Conservation (phyloP, 345 rosid genomes). For the Dimocarpus longan region DNA sequence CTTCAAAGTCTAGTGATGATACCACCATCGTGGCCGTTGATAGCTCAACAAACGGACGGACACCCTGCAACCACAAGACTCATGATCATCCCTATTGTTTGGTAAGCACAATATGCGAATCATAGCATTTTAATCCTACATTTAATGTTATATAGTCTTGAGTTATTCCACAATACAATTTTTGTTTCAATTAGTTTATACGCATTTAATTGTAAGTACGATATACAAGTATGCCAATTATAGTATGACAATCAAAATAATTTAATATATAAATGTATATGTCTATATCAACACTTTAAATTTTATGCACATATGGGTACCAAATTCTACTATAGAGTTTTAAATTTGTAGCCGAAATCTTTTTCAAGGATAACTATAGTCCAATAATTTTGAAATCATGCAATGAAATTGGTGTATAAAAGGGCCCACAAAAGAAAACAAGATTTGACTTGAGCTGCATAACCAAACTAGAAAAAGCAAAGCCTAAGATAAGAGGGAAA, state of each 20-base stretch:
- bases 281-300: no score
- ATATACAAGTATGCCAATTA: no score
- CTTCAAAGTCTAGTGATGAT: constrained; percentile 75
- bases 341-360: background rate
- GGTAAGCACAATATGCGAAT: no score
- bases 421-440: constrained; percentile 29
- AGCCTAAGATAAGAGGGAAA: background rate
- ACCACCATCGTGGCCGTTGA: constrained; percentile 66
- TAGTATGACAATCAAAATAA: no score
- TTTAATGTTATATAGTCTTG: no score
- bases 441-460: constrained; percentile 40
- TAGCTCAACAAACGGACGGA: constrained; percentile 83
- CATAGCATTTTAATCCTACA: no score
- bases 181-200: no score
- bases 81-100: background rate
- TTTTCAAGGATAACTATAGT: background rate
- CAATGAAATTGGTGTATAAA: background rate
- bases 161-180: no score
- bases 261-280: no score
- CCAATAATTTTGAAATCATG: constrained; percentile 23
- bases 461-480: background rate
- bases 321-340: no score
- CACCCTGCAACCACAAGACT: constrained; percentile 56
- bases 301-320: no score
- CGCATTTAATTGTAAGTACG: no score